These are phyloP conservation scores for Didymella arachidicola DNA, from an alignment of 2,329 filamentous ascomycete genomes.

Conservation along the genomic window DNA sequence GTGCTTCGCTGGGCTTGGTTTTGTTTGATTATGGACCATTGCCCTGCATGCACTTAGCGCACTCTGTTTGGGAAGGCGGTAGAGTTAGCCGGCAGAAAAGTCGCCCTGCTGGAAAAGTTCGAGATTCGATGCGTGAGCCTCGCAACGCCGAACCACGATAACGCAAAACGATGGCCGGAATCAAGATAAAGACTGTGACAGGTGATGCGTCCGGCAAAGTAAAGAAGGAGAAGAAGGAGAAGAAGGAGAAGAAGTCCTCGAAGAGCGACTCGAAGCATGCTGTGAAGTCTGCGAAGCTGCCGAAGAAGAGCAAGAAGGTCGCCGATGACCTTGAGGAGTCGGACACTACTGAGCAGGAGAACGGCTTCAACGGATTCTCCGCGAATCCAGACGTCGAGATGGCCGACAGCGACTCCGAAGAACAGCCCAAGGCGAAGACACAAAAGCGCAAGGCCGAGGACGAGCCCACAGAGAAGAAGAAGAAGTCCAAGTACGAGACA, in stretches of 20 bases:
- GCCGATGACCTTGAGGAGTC: slow-evolving; percentile 46
- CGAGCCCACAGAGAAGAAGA: slow-evolving; percentile 33
- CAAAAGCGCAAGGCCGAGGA: slow-evolving; percentile 33
- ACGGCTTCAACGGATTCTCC: slow-evolving; percentile 49
- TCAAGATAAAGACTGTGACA: slow-evolving; percentile 44
- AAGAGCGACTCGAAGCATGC: slow-evolving; percentile 40
- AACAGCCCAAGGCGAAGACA: slow-evolving; percentile 29
- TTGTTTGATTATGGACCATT: not conserved
- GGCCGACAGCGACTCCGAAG: slow-evolving; percentile 34
- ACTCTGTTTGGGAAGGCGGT: slow-evolving; percentile 7
- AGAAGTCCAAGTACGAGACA: slow-evolving; percentile 33
- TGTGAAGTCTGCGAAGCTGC: slow-evolving; percentile 36
- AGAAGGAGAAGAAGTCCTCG: slow-evolving; percentile 43
- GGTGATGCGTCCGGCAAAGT: slow-evolving; percentile 33
- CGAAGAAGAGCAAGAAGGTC: slow-evolving; percentile 42
- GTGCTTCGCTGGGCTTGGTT: not conserved
- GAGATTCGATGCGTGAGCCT: slow-evolving; percentile 20
- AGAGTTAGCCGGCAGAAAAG: not conserved
- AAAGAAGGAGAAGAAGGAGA: slow-evolving; percentile 53
- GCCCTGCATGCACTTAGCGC: slow-evolving; percentile 7
- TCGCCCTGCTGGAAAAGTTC: slow-evolving; percentile 3
- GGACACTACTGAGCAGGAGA: slow-evolving; percentile 48
- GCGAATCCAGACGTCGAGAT: slow-evolving; percentile 38
- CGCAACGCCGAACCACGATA: slow-evolving; percentile 16
- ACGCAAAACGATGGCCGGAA: slow-evolving; percentile 42